Evolutionary conservation across 2,329 filamentous ascomycete species (phyloP).

Genomic region (Fusarium abutilonis): DNA sequence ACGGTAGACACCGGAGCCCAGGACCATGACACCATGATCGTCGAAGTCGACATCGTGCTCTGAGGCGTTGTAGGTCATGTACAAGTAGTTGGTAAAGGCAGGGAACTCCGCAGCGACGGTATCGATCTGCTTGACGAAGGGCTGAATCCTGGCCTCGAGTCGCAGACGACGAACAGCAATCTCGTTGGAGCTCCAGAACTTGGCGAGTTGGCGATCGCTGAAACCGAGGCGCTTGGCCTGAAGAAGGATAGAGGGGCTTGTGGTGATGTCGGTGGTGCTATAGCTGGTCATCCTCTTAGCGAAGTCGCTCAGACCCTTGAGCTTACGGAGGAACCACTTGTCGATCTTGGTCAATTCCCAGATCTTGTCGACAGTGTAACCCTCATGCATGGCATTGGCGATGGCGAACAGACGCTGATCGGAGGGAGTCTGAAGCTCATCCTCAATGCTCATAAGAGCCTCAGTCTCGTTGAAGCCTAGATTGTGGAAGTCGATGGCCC

Average conservation of each 20-base stretch:
- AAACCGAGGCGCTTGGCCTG: conserved; percentile 95
- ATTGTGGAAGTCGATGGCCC: conserved; percentile 94
- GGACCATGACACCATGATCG: conserved; percentile 94
- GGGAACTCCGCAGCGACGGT: conserved; percentile 98
- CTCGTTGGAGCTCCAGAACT: conserved; percentile 95
- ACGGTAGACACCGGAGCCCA: conserved; percentile 94
- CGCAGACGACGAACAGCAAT: conserved; percentile 85
- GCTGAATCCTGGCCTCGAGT: conserved; percentile 85
- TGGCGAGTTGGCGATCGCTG: conserved; percentile 90
- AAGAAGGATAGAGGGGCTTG: conserved; percentile 72
- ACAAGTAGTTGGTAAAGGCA: conserved; percentile 93
- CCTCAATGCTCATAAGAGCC: conserved; percentile 93
- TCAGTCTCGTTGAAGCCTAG: conserved; percentile 92
- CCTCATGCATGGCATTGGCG: conserved; percentile 94
- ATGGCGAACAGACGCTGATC: conserved; percentile 98
- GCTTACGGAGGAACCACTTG: conserved; percentile 95
- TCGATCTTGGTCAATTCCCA: conserved; percentile 99
- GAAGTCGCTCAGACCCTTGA: conserved; percentile 92
- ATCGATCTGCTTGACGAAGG: conserved; percentile 97
- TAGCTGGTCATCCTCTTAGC: conserved; percentile 79
- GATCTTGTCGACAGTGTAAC: conserved; percentile 95
- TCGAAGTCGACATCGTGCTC: conserved; percentile 86
- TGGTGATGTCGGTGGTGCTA: conserved; percentile 70
- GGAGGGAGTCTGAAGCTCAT: conserved; percentile 95
- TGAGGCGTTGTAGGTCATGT: conserved; percentile 92